Conservation (phyloP, 2,329 filamentous ascomycete species). For the Bretziella fagacearum region DNA sequence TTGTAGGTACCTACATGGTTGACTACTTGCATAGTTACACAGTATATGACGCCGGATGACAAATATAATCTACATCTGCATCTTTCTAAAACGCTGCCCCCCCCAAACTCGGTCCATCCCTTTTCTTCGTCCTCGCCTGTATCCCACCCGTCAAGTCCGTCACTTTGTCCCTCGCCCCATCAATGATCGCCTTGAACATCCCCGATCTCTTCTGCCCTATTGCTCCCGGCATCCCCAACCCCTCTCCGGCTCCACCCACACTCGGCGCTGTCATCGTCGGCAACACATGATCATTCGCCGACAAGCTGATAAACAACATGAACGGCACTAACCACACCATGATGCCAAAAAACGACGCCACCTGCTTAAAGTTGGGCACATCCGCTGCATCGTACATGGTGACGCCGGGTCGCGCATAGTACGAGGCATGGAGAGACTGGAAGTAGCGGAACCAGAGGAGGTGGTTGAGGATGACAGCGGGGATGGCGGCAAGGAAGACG, state of each 20-base stretch:
- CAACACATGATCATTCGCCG: constrained; percentile 84
- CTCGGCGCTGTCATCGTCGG: constrained; percentile 68
- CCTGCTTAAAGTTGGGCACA: constrained; percentile 71
- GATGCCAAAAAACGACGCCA: constrained; percentile 87
- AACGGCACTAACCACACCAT: constrained; percentile 97
- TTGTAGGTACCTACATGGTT: too few species aligned
- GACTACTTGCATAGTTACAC: background rate
- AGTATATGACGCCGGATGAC: background rate
- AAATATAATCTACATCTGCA: background rate
- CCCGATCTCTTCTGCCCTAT: constrained; percentile 35
- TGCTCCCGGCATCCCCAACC: background rate
- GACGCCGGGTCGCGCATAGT: constrained; percentile 22
- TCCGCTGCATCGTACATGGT: constrained; percentile 44
- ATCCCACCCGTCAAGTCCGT: background rate
- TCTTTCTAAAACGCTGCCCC: too few species aligned
- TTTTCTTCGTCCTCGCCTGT: background rate
- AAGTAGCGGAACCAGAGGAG: constrained; percentile 95
- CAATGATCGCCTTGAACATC: constrained; percentile 49
- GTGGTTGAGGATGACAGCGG: constrained; percentile 75
- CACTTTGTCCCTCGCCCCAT: constrained; percentile 20
- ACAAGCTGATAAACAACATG: constrained; percentile 82
- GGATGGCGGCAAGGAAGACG: constrained; percentile 61
- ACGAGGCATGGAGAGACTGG: constrained; percentile 37
- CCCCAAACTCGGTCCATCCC: too few species aligned
- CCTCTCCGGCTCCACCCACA: background rate